Percentiles rank a stretch among this genome's conserved stretches.
Conservation (phyloP, 257 asterid species). For the Solanum chaucha region DNA sequence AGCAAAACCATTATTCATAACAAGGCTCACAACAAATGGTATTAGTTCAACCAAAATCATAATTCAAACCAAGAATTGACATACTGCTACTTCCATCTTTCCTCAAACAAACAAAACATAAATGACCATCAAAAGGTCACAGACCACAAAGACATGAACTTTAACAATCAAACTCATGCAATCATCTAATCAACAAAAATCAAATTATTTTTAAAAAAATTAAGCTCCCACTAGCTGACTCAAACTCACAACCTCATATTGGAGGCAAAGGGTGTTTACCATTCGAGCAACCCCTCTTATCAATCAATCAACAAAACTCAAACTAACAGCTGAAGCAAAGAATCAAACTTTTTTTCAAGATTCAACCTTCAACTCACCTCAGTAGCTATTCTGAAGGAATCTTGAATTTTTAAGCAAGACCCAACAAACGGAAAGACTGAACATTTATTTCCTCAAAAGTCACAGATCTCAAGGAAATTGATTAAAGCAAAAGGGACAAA, state of each 20-base stretch:
- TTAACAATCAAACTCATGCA: background rate
- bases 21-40: background rate
- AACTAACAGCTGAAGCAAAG: background rate
- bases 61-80: background rate
- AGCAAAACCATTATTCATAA: background rate
- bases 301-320: background rate
- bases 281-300: background rate
- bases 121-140: background rate
- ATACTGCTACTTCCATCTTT: background rate
- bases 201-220: background rate
- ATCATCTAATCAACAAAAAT: background rate
- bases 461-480: slow-evolving; percentile 35
- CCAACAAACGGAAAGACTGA: background rate
- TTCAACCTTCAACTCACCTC: background rate
- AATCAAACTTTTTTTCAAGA: background rate
- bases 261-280: too few species aligned
- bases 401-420: background rate
- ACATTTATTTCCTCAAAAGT: background rate
- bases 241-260: background rate
- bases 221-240: background rate
- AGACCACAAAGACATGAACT: background rate
- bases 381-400: background rate
- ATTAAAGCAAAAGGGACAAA: slow-evolving; percentile 16
- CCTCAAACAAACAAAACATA: background rate
- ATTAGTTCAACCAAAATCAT: background rate